Evolutionary conservation across 345 rosid species (phyloP).

Genomic region (Camelina laxa): DNA sequence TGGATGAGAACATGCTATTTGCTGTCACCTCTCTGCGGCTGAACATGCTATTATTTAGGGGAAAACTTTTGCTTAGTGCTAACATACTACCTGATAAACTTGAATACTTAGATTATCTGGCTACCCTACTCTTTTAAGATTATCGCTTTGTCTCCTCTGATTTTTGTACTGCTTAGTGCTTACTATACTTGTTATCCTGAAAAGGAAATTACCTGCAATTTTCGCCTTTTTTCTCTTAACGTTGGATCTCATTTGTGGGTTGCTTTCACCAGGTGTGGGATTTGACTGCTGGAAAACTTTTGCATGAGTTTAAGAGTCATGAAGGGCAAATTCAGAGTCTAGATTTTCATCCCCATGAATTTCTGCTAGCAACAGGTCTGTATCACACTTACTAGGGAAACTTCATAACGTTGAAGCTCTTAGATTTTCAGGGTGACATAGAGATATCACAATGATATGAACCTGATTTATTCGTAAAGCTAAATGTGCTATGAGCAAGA

Average conservation of each 20-base stretch:
- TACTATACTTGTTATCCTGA: slow-evolving; percentile 18
- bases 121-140: slow-evolving; percentile 4
- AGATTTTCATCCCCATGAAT: slow-evolving; percentile 98
- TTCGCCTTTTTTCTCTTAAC: slow-evolving; percentile 9
- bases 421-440: neutral
- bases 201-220: neutral
- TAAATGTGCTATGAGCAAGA: slow-evolving; percentile 18
- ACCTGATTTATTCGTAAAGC: neutral
- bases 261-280: slow-evolving; percentile 82
- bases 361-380: slow-evolving; percentile 93
- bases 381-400: slow-evolving; percentile 12
- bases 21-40: neutral
- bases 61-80: slow-evolving; percentile 1
- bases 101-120: slow-evolving; percentile 16
- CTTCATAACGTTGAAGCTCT: slow-evolving; percentile 17
- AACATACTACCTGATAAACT: slow-evolving; percentile 5
- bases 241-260: slow-evolving; percentile 13
- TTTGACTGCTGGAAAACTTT: slow-evolving; percentile 97
- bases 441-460: slow-evolving; percentile 24
- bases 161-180: neutral
- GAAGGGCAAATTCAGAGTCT: slow-evolving; percentile 95
- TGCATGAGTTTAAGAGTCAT: slow-evolving; percentile 93
- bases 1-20: slow-evolving; percentile 23
- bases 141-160: slow-evolving; percentile 8
- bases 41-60: slow-evolving; percentile 2